Evolutionary conservation across 306 rosid genomes (phyloP).

Genomic region (Cicer judaicum): DNA sequence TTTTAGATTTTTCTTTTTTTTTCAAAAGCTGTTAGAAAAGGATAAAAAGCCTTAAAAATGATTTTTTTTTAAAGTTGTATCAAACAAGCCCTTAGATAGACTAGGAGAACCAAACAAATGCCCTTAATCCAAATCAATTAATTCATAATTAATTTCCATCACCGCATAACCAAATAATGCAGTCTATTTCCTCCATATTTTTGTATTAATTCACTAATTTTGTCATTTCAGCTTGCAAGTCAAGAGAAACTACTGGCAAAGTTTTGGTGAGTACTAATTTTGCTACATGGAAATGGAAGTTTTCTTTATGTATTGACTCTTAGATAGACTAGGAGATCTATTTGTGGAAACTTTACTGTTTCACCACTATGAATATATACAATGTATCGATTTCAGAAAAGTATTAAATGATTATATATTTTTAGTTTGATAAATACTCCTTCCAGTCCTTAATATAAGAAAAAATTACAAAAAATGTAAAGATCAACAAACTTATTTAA

Average conservation of each 20-base stretch:
- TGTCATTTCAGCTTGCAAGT: constrained; percentile 46
- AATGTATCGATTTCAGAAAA: not conserved
- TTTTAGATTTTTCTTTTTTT: no score
- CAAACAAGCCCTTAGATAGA: no score
- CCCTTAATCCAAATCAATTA: not conserved
- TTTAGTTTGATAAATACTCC: no score
- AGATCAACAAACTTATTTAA: no score
- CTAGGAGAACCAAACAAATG: no score
- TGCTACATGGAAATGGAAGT: constrained; percentile 22
- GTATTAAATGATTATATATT: no score
- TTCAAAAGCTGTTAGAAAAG: no score
- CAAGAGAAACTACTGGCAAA: constrained; percentile 38
- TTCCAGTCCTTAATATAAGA: no score
- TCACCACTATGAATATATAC: constrained; percentile 14
- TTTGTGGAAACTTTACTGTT: constrained; percentile 29
- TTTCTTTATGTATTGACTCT: constrained; percentile 36
- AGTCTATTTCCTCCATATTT: not conserved
- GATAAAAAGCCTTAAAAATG: no score
- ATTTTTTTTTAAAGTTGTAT: no score
- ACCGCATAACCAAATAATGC: not conserved
- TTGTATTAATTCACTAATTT: constrained; percentile 1
- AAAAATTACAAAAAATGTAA: no score
- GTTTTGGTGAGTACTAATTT: constrained; percentile 44
- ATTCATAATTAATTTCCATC: not conserved
- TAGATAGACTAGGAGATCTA: constrained; percentile 41